Evolutionary conservation across 2,329 filamentous ascomycete genomes (phyloP).

Genomic region (Fonsecaea monophora): DNA sequence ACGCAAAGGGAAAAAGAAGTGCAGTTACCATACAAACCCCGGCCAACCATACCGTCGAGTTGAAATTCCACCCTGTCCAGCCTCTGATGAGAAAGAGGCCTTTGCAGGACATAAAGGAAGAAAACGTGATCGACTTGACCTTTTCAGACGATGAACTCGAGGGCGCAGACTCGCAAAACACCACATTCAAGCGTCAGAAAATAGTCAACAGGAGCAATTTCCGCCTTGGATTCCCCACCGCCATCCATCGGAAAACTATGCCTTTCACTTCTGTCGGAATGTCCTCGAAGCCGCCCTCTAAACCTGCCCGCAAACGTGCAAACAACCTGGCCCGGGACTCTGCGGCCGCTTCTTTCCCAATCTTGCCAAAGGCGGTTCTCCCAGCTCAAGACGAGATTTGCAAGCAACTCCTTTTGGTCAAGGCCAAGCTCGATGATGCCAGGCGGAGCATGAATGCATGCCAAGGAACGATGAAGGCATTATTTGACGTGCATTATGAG

Average conservation of each 20-base stretch:
- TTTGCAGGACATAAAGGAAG: conserved; percentile 5
- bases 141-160: conserved; percentile 6
- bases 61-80: conserved; percentile 26
- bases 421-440: conserved; percentile 27
- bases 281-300: neutral
- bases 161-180: neutral
- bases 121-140: conserved; percentile 26
- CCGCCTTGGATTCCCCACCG: neutral
- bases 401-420: conserved; percentile 28
- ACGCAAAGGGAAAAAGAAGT: conserved; percentile 33
- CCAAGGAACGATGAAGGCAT: conserved; percentile 31
- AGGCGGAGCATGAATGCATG: conserved; percentile 28
- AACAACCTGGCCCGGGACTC: neutral
- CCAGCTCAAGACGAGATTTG: conserved; percentile 15
- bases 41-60: conserved; percentile 10
- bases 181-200: conserved; percentile 26
- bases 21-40: conserved; percentile 10
- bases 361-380: neutral
- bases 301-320: neutral
- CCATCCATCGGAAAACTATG: neutral
- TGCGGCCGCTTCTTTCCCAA: neutral
- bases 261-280: neutral
- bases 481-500: conserved; percentile 29
- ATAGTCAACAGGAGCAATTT: neutral
- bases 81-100: conserved; percentile 27